Evolutionary conservation across 176 grass and related monocot genomes (phyloP).

Genomic region (Coix lacrymajobi): DNA sequence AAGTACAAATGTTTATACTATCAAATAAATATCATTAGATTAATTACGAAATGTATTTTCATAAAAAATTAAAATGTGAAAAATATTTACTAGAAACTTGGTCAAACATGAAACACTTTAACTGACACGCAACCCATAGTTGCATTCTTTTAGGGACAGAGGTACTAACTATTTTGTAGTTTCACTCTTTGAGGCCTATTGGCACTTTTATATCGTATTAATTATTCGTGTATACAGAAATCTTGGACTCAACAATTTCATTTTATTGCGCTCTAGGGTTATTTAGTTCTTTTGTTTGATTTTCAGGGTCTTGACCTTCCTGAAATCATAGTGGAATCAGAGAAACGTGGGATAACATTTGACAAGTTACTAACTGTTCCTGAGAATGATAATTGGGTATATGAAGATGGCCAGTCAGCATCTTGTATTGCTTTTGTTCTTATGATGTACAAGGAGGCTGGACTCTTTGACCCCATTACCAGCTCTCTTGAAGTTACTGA

Average conservation of each 20-base stretch:
- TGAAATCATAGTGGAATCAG: constrained; percentile 89
- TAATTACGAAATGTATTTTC: too few relatives aligned
- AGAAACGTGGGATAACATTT: constrained; percentile 80
- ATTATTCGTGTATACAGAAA: not conserved
- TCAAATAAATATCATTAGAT: too few relatives aligned
- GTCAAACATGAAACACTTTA: too few relatives aligned
- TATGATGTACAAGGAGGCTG: constrained; percentile 96
- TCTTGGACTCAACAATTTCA: not conserved
- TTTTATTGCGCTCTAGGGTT: not conserved
- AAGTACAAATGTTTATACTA: too few relatives aligned
- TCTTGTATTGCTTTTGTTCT: constrained; percentile 86
- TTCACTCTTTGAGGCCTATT: not conserved
- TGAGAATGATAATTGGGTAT: constrained; percentile 88
- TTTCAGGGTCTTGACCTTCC: constrained; percentile 88
- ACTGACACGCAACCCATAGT: too few relatives aligned
- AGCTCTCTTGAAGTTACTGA: constrained; percentile 81
- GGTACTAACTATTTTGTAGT: not conserved
- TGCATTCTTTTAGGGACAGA: too few relatives aligned
- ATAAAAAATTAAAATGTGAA: too few relatives aligned
- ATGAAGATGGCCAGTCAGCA: constrained; percentile 79
- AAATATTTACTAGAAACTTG: too few relatives aligned
- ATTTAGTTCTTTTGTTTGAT: not conserved
- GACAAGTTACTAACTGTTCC: constrained; percentile 78
- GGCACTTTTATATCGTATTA: not conserved
- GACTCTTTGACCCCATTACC: constrained; percentile 64